Conservation (phyloP, 495 filamentous ascomycete genomes). For the Aspergillus baeticus region DNA sequence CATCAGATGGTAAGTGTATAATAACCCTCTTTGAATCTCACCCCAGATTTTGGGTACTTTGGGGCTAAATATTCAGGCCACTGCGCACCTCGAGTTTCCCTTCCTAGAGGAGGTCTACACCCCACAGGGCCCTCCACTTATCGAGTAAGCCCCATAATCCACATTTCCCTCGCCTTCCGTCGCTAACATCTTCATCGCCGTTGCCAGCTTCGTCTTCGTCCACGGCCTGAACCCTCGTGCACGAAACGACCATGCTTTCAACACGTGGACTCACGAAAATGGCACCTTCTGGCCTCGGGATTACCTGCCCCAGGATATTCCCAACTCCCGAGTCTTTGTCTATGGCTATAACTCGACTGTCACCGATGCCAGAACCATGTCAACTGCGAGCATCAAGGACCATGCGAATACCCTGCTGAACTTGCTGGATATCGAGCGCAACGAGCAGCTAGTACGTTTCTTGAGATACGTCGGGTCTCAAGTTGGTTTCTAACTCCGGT, state of each 20-base stretch:
- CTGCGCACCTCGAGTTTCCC: constrained; percentile 31
- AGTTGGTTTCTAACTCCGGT: too few relatives aligned
- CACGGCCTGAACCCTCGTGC: constrained; percentile 40
- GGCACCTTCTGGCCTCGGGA: constrained; percentile 43
- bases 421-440: constrained; percentile 34
- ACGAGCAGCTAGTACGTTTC: constrained; percentile 22
- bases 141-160: constrained; percentile 26
- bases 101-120: constrained; percentile 36
- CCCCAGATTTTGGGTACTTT: background rate
- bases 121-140: constrained; percentile 26
- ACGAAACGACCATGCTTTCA: constrained; percentile 36
- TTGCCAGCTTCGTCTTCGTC: constrained; percentile 36
- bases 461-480: background rate
- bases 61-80: constrained; percentile 21
- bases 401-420: constrained; percentile 40
- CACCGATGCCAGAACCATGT: constrained; percentile 37
- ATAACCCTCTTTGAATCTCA: background rate
- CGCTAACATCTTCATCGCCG: background rate
- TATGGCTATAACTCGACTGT: constrained; percentile 47
- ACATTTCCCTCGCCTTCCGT: background rate
- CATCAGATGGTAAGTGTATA: constrained; percentile 6
- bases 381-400: constrained; percentile 37
- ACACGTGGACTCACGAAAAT: constrained; percentile 41
- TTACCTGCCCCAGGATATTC: constrained; percentile 39
- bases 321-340: constrained; percentile 37